Evolutionary conservation across 306 rosid species (phyloP), one percentile per base, ranked within the genome.

Genomic region (Cucurbita ficifolia): DNA sequence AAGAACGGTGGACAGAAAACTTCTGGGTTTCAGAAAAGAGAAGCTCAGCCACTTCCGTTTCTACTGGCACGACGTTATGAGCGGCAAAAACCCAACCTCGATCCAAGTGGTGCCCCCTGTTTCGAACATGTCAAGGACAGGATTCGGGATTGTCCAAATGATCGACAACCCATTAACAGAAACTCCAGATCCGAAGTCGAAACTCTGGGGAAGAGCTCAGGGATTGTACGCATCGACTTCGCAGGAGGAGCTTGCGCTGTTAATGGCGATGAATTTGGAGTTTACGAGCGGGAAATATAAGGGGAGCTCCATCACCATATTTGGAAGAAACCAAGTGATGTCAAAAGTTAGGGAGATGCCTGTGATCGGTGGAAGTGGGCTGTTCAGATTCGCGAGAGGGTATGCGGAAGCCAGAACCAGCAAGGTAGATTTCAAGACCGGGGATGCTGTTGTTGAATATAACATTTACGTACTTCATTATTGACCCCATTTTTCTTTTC

Each of bases 341-440:
- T 7, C 77, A 4, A 80, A 77, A 57, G 79, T 76, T 16, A 87
- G 97, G 57, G 95, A 92, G 76, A 82, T 92, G 97, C 96, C 95
- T 11, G 89, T 88, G 70, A 81, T 89, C 17, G 96, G 94, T 39
- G 96, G 97, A 0, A 89, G 94, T 62, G 95, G 97, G 0, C 79
- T 87, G 29, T 92, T 92, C 78, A 40, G 90, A 51, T 86, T 92
- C 78, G 94, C 96, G 0, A 80, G 89, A 5, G 96, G 96, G 0
- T 92, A 89, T 83, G 92, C 76, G 12, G 58, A 78, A 9, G 87
- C 81, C 10, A 76, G 65, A n/a, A 92, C 92, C 64, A 73, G 76
- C 10, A 76, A 69, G 6, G 14, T 79, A 14, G 38, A 75, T 22
- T 2, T 8, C 3, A 4, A 17, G 7, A 76, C 90, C 0, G 82